Evolutionary conservation across 78 protist species (phyloP), one percentile per base, ranked within the genome.

Genomic region (Dictyostelium intermedium): DNA sequence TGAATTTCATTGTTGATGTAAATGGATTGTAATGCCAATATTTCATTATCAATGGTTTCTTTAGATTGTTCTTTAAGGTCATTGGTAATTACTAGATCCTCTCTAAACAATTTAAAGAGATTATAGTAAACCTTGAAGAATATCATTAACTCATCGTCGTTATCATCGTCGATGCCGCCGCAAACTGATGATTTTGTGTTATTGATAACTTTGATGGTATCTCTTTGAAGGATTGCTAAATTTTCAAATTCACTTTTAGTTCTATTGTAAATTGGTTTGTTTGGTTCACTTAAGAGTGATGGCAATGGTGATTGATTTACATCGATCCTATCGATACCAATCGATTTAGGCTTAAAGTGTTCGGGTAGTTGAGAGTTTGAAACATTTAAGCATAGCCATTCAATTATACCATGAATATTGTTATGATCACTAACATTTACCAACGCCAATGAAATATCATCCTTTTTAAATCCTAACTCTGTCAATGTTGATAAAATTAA

Each of bases 331-430:
- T 87, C 85, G 3, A 87, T 25, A 69, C 93, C 93, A 39, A 87
- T 41, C 30, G 45, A 10, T 53, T 87, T 87, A 8, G 93, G 93
- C 16, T 30, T 35, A 37, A 87, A 87, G 2, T 66, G 34, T 30
- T 69, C 50, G 16, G 93, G 93, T 27, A 87, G 27, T 14, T 41
- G 35, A 27, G 39, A 30, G 3, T 87, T 83, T 6, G 50, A 8
- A 1, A 87, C 82, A 47, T 87, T 78, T 32, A 87, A 34, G 69
- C 93, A 87, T 43, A 87, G 27, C 93, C 93, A 87, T 34, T 56
- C 73, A 20, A 81, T 81, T 1, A 53, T 53, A 20, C 30, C 74
- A 32, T 81, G 53, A 76, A 87, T 35, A 66, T 78, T n/a, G 32
- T 60, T 53, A 20, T 53, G 45, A 50, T 87, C 56, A 6, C 20